Base-by-base conservation (phyloP, 345 rosid genomes). In the Citropsis articulata region DNA sequence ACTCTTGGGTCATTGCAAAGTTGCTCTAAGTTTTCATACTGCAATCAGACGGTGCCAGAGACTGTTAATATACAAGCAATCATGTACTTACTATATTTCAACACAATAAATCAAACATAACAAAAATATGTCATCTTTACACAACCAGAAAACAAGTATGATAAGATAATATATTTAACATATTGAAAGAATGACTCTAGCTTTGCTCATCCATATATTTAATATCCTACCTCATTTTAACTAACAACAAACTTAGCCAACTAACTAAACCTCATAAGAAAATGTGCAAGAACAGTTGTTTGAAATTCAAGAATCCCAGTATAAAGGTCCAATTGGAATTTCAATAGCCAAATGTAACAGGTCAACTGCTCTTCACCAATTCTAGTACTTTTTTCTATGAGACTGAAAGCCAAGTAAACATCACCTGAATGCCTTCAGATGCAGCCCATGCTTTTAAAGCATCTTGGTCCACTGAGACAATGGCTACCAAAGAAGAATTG, bases 401-500 rank as follows among this genome's bases (percentile, higher is more conserved):
- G 25, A 56, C n/a, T 66, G 45, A 48, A 42, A 25, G 42, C 72
- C 73, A 50, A 50, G 30, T n/a, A 65, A 31, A 76, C 65, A 66
- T 75, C 50, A 96, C 99, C 98, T 90, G 82, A 56, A 94, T 87
- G 88, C 95, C 95, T 86, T 94, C 89, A 67, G 97, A 90, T 63
- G 79, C 88, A 72, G 98, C 98, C 97, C 97, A 94, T 69, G 87
- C 90, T 89, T 85, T 90, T 67, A 96, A 61, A 57, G 75, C 90
- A 80, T 94, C 99, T 25, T 53, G 92, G 84, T 96, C 99, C 53
- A 94, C 97, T 59, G 98, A 84, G 69, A 94, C 94, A 79, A 96
- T 69, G 19, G 92, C 99, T 21, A 96, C 98, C 87, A 96, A 75
- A 69, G 91, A 83, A 59, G 99, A 91, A 78, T 96, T 94, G 53